Evolutionary conservation across 2,329 filamentous ascomycete genomes (phyloP).

Genomic region (Epicoccum sorghinum): DNA sequence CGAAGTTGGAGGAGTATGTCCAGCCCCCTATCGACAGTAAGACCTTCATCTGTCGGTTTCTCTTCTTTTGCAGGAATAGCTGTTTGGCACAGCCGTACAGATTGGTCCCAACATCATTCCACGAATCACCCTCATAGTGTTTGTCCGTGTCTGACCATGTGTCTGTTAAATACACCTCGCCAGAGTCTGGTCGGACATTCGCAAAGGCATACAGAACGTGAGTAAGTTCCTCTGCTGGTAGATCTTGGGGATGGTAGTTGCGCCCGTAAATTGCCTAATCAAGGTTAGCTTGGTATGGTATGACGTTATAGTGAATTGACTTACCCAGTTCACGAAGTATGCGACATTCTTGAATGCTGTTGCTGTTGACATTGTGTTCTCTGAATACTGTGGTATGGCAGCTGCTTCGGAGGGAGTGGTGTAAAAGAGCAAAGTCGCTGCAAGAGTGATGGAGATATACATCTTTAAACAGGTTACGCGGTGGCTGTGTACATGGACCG

Average conservation of each 20-base stretch:
- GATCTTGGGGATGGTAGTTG: slow-evolving; percentile 44
- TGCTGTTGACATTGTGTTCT: slow-evolving; percentile 21
- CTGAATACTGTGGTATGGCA: slow-evolving; percentile 26
- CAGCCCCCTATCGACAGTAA: slow-evolving; percentile 48
- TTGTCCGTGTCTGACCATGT: slow-evolving; percentile 47
- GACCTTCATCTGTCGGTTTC: slow-evolving; percentile 45
- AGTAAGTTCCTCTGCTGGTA: slow-evolving; percentile 41
- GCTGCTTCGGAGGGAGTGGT: slow-evolving; percentile 25
- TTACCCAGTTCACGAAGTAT: slow-evolving; percentile 48
- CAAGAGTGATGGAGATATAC: slow-evolving; percentile 11
- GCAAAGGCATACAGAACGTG: slow-evolving; percentile 49
- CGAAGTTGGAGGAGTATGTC: slow-evolving; percentile 48
- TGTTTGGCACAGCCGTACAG: slow-evolving; percentile 49
- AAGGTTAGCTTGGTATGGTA: slow-evolving; percentile 13
- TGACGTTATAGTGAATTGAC: slow-evolving; percentile 7
- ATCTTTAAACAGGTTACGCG: slow-evolving; percentile 25
- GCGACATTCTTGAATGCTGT: slow-evolving; percentile 46
- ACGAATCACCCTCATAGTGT: slow-evolving; percentile 47
- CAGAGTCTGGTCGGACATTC: slow-evolving; percentile 45
- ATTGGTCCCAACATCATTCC: slow-evolving; percentile 48
- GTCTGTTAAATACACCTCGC: slow-evolving; percentile 47
- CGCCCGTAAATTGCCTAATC: slow-evolving; percentile 47
- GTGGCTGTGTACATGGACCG: slow-evolving; percentile 27
- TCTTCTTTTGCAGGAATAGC: slow-evolving; percentile 45
- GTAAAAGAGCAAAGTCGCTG: slow-evolving; percentile 32